phyloP scores from a whole-genome alignment of 2,329 filamentous ascomycete genomes.

The Fusarium oxysporum region DNA sequence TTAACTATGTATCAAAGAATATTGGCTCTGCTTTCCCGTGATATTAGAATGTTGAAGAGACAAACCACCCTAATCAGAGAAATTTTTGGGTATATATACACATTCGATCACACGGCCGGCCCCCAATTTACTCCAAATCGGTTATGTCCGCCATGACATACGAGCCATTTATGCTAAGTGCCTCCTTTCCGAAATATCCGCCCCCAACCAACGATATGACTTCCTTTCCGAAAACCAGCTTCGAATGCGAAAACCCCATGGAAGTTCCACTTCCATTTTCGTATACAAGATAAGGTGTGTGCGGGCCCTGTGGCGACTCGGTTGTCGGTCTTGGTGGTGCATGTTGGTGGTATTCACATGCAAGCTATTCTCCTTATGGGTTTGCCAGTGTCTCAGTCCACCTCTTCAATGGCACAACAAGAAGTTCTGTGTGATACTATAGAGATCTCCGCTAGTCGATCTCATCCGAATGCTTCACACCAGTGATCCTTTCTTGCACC shows the following conservation, averaged over 20 bases:
- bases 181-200: constrained; percentile 16
- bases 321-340: not conserved
- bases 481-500: not conserved
- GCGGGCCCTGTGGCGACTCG: constrained; percentile 13
- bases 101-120: not conserved
- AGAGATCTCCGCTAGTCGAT: not conserved
- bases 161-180: constrained; percentile 15
- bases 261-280: constrained; percentile 9
- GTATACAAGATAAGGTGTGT: not conserved
- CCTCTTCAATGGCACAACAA: not conserved
- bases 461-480: not conserved
- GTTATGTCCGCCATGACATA: constrained; percentile 6
- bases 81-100: not conserved
- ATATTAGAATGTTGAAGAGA: not conserved
- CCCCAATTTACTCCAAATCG: not conserved
- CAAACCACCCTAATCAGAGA: not conserved
- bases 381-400: not conserved
- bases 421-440: not conserved
- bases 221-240: constrained; percentile 22
- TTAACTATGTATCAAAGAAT: not conserved
- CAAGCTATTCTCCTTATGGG: not conserved
- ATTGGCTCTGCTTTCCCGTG: not conserved
- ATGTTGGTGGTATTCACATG: constrained; percentile 1
- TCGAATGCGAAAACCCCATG: constrained; percentile 21
- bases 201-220: constrained; percentile 2